These are phyloP conservation scores for Globisporangium paroecandrum DNA, from an alignment of 352 stramenopile species.

Conservation along the genomic window DNA sequence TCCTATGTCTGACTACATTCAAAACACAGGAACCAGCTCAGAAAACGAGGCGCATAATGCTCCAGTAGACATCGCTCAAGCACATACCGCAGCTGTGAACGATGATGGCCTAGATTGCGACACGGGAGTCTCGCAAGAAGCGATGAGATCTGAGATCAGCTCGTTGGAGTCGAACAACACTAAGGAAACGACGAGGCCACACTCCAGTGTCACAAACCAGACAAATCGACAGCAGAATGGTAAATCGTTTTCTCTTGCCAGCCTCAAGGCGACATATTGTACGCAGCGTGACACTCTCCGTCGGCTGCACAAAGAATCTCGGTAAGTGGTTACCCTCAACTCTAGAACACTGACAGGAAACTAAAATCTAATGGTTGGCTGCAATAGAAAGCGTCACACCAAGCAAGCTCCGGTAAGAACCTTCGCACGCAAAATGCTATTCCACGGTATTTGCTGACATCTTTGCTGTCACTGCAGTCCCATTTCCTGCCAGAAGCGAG, in stretches of 20 bases:
- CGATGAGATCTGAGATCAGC: not conserved
- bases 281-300: not conserved
- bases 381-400: not conserved
- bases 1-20: not conserved
- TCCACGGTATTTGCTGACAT: not conserved
- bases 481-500: not conserved
- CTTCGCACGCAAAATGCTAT: not conserved
- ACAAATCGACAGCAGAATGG: not conserved
- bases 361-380: not conserved
- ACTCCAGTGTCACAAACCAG: not conserved
- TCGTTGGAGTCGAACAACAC: not conserved
- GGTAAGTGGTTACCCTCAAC: not conserved
- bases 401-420: not conserved
- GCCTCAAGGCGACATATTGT: not conserved
- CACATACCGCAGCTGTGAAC: not conserved
- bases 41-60: not conserved
- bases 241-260: not conserved
- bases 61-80: not conserved
- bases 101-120: not conserved
- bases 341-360: too few species aligned
- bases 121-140: not conserved
- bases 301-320: not conserved
- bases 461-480: not conserved
- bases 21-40: not conserved
- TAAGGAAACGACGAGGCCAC: not conserved